Conservation (phyloP, 75 land plant species). For the Gnetum montanum region DNA sequence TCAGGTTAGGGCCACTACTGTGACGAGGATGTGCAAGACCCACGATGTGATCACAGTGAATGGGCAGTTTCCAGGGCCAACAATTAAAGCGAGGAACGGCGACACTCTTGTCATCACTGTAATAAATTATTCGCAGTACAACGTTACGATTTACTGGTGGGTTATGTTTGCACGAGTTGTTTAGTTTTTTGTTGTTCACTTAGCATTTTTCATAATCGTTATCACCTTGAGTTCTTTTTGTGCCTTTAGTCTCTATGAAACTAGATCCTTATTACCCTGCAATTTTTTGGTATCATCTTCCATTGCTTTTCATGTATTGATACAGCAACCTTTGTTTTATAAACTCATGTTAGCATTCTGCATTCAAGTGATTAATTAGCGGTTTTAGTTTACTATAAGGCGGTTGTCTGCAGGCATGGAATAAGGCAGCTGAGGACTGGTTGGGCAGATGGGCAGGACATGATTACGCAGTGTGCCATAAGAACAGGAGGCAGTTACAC, state of each 20-base stretch:
- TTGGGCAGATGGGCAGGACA: slow-evolving; percentile 11
- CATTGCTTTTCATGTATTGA: too few species aligned
- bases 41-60: slow-evolving; percentile 22
- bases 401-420: slow-evolving; percentile 16
- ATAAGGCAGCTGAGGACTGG: slow-evolving; percentile 1
- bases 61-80: slow-evolving; percentile 29
- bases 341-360: too few species aligned
- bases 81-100: slow-evolving; percentile 13
- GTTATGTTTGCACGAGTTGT: too few species aligned
- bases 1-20: slow-evolving; percentile 10
- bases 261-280: too few species aligned
- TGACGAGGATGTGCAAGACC: slow-evolving; percentile 10
- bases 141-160: slow-evolving; percentile 33
- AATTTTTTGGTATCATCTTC: too few species aligned
- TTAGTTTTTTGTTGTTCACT: too few species aligned
- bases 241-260: too few species aligned
- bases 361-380: too few species aligned
- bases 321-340: too few species aligned
- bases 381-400: too few species aligned
- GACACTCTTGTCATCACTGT: slow-evolving; percentile 19
- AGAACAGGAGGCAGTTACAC: slow-evolving; percentile 3
- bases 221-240: too few species aligned
- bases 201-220: too few species aligned
- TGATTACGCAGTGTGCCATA: slow-evolving; percentile 4
- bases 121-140: slow-evolving; percentile 15